These are phyloP conservation scores for Petunia axillaris DNA, from an alignment of 257 asterid genomes.

Conservation along the genomic window DNA sequence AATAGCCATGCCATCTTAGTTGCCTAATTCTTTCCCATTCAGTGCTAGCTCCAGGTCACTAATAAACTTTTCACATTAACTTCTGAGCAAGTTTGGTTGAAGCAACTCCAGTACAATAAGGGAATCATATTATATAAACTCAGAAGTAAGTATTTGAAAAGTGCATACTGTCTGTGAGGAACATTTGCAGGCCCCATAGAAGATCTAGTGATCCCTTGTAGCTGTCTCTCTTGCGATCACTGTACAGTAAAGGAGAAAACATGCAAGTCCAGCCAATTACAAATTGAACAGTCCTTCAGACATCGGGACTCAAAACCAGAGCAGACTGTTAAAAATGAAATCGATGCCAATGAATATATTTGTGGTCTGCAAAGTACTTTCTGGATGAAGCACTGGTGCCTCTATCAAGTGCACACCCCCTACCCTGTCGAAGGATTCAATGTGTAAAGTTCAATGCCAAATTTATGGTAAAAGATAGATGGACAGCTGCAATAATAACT, in stretches of 20 bases:
- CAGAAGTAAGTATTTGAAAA: conserved; percentile 22
- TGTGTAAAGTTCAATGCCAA: conserved; percentile 19
- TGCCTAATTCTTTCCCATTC: no score
- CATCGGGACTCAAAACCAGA: conserved; percentile 50
- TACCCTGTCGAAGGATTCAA: conserved; percentile 68
- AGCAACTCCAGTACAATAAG: background rate
- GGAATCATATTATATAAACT: background rate
- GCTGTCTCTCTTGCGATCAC: conserved; percentile 72
- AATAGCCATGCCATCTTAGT: background rate
- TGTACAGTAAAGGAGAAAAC: conserved; percentile 90
- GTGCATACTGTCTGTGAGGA: conserved; percentile 91
- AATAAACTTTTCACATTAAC: background rate
- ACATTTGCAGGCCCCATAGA: conserved; percentile 86
- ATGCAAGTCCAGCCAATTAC: conserved; percentile 91
- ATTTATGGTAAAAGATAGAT: background rate
- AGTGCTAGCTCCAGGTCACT: background rate
- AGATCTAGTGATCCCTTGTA: conserved; percentile 76
- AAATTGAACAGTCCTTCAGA: conserved; percentile 94
- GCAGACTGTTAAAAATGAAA: conserved; percentile 28
- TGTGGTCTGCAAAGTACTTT: conserved; percentile 31
- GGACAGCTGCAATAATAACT: background rate
- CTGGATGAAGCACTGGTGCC: conserved; percentile 87
- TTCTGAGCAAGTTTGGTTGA: background rate
- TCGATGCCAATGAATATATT: conserved; percentile 12
- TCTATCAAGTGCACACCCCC: conserved; percentile 85